phyloP scores from a whole-genome alignment of 2,329 filamentous ascomycete species.

The Aureobasidium mangrovei region DNA sequence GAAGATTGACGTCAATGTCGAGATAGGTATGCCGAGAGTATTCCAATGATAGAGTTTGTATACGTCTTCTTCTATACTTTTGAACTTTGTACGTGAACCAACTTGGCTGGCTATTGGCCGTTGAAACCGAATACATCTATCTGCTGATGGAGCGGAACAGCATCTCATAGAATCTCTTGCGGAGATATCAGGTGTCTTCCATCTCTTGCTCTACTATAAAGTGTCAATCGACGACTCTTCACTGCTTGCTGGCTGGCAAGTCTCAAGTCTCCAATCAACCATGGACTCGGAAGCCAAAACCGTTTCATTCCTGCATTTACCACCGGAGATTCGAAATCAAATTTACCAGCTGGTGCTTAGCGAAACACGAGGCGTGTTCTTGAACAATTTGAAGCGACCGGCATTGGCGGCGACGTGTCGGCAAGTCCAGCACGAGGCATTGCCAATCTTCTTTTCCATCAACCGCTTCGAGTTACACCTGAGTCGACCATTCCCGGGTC shows the following conservation, averaged over 20 bases:
- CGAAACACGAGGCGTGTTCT: background rate
- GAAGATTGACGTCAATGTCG: background rate
- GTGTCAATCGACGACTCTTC: no score
- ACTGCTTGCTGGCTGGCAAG: background rate
- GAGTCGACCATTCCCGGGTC: background rate
- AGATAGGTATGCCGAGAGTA: constrained; percentile 7
- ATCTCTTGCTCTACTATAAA: no score
- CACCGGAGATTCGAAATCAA: background rate
- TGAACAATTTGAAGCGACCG: background rate
- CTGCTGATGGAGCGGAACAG: background rate
- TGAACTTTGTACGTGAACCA: background rate
- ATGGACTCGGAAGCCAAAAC: background rate
- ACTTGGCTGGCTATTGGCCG: background rate
- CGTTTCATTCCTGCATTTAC: background rate
- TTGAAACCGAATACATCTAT: background rate
- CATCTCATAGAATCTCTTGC: background rate
- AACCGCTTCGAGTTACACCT: background rate
- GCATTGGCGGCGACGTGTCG: background rate
- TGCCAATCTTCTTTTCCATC: background rate
- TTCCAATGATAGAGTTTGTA: constrained; percentile 11
- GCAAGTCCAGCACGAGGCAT: background rate
- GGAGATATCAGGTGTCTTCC: background rate
- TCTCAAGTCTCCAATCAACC: background rate
- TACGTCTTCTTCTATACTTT: background rate
- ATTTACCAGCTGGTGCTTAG: background rate